Evolutionary conservation across 2,329 filamentous ascomycete species (phyloP).

Genomic region (Cordyceps farinosa): DNA sequence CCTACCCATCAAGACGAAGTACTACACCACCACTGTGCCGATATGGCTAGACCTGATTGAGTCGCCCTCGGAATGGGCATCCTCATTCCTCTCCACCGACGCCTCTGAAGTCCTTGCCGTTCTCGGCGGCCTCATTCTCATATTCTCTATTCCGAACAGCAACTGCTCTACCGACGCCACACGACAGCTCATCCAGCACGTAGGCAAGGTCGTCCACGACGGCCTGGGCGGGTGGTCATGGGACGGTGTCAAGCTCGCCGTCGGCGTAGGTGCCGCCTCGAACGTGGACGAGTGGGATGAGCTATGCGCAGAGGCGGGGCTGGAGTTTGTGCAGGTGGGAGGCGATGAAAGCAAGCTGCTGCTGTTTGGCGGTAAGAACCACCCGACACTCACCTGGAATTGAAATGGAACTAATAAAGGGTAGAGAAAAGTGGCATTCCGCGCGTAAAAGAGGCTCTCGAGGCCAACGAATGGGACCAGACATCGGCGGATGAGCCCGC

Average conservation of each 20-base stretch:
- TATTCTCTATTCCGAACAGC: conserved; percentile 31
- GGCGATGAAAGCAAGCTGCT: conserved; percentile 38
- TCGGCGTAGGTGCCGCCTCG: conserved; percentile 48
- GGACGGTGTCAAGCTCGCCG: conserved; percentile 60
- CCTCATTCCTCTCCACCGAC: conserved; percentile 56
- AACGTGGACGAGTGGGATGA: conserved; percentile 60
- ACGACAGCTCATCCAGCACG: conserved; percentile 45
- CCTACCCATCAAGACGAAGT: conserved; percentile 53
- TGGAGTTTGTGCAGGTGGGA: conserved; percentile 60
- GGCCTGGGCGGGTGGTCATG: conserved; percentile 59
- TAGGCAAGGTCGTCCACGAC: conserved; percentile 53
- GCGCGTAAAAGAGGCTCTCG: conserved; percentile 57
- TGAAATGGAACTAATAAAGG: not conserved
- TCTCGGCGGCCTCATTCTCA: conserved; percentile 55
- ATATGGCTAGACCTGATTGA: conserved; percentile 65
- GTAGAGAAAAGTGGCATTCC: conserved; percentile 57
- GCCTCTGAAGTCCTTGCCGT: conserved; percentile 59
- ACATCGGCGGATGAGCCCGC: conserved; percentile 22
- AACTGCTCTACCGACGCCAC: conserved; percentile 20
- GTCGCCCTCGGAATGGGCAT: conserved; percentile 51
- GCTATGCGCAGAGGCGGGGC: conserved; percentile 50
- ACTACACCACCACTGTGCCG: conserved; percentile 59
- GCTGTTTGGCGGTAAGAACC: conserved; percentile 52
- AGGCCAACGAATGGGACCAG: conserved; percentile 62
- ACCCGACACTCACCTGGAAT: not conserved